Evolutionary conservation across 176 grass and related monocot genomes (phyloP).

Genomic region (Bonia amplexicaulis): DNA sequence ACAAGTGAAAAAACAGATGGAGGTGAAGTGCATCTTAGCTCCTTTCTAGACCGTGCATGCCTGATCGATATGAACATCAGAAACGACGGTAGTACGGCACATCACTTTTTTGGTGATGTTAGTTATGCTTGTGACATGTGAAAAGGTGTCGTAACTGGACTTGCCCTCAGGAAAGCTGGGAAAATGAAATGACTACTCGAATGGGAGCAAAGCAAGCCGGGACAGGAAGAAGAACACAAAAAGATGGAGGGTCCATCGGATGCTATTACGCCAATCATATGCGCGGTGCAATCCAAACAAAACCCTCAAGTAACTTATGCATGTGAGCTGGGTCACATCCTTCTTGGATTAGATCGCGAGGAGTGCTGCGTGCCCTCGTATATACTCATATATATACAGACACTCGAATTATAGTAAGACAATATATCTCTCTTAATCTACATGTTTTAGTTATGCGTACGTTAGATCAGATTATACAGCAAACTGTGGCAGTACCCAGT

Average conservation of each 20-base stretch:
- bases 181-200: background rate
- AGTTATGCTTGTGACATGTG: background rate
- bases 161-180: background rate
- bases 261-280: background rate
- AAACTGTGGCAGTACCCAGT: background rate
- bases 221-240: constrained; percentile 20
- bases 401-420: background rate
- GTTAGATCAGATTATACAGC: background rate
- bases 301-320: background rate
- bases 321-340: constrained; percentile 17
- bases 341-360: background rate
- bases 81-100: constrained; percentile 24
- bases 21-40: background rate
- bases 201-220: background rate
- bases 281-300: background rate
- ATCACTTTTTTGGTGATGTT: background rate
- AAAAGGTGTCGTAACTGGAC: background rate
- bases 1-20: background rate
- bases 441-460: background rate
- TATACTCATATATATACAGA: too few relatives aligned
- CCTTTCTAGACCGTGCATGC: background rate
- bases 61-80: background rate
- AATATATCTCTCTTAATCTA: background rate
- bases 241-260: background rate
- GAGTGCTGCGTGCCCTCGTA: background rate